Evolutionary conservation across 2,329 filamentous ascomycete genomes (phyloP).

Genomic region (Dothistroma septosporum): DNA sequence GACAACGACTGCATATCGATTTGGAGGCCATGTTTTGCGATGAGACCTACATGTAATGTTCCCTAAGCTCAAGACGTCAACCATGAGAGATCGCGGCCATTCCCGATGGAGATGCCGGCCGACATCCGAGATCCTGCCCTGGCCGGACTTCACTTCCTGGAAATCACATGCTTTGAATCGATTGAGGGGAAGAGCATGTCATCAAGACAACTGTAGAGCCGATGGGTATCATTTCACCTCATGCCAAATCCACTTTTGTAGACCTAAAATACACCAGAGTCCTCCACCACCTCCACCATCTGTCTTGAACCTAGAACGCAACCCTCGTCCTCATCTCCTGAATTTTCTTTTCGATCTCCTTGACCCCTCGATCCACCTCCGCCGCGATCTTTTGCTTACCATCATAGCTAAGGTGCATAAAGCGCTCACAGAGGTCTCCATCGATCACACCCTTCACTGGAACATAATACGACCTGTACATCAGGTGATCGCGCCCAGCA

Average conservation of each 20-base stretch:
- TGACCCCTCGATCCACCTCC: conserved; percentile 82
- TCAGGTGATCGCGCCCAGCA: conserved; percentile 88
- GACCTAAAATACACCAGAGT: too few relatives aligned
- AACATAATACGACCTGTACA: conserved; percentile 92
- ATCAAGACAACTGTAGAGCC: too few relatives aligned
- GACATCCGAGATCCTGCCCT: conserved; percentile 1
- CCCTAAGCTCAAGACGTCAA: neutral
- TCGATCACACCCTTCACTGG: conserved; percentile 97
- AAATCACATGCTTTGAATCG: neutral
- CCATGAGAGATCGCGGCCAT: neutral
- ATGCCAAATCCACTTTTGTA: too few relatives aligned
- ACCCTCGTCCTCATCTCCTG: conserved; percentile 38
- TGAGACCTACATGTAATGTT: neutral
- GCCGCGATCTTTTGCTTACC: conserved; percentile 94
- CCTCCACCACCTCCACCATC: too few relatives aligned
- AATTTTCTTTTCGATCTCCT: conserved; percentile 95
- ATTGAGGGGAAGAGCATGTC: too few relatives aligned
- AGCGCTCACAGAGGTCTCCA: conserved; percentile 92
- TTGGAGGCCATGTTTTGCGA: conserved; percentile 23
- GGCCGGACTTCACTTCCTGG: too few relatives aligned
- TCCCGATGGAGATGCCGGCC: conserved; percentile 1
- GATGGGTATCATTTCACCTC: too few relatives aligned
- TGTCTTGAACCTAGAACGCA: conserved; percentile 30
- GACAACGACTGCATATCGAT: conserved; percentile 26
- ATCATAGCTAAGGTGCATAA: conserved; percentile 74